Evolutionary conservation across 208 protist genomes (phyloP).

Genomic region (Naegleria fowleri): DNA sequence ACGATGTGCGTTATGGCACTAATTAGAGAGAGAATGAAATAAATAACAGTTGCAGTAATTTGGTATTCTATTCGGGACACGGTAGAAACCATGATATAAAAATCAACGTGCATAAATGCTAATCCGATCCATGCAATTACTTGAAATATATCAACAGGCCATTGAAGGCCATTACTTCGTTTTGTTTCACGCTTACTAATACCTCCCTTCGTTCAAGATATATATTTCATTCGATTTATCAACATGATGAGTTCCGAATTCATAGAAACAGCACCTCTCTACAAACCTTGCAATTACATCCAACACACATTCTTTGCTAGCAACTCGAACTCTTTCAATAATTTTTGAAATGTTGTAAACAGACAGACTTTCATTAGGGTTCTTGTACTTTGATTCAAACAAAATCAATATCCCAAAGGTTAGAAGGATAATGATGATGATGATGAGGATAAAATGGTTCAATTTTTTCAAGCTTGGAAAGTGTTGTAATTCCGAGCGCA

Average conservation of each 20-base stretch:
- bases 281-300: background rate
- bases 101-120: background rate
- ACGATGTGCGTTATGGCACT: background rate
- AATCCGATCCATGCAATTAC: background rate
- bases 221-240: background rate
- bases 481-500: no score
- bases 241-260: no score
- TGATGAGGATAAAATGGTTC: no score
- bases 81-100: background rate
- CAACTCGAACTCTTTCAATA: no score
- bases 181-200: background rate
- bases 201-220: background rate
- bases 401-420: no score
- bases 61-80: background rate
- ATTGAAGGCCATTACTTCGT: background rate
- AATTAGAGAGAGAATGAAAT: background rate
- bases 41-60: background rate
- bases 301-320: background rate
- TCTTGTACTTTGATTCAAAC: no score
- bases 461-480: no score
- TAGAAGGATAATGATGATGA: no score
- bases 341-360: no score
- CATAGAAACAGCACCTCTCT: background rate
- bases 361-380: no score
- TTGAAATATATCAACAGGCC: background rate